Base-by-base conservation (phyloP, 2,329 filamentous ascomycete genomes). In the Colletotrichum shisoi region DNA sequence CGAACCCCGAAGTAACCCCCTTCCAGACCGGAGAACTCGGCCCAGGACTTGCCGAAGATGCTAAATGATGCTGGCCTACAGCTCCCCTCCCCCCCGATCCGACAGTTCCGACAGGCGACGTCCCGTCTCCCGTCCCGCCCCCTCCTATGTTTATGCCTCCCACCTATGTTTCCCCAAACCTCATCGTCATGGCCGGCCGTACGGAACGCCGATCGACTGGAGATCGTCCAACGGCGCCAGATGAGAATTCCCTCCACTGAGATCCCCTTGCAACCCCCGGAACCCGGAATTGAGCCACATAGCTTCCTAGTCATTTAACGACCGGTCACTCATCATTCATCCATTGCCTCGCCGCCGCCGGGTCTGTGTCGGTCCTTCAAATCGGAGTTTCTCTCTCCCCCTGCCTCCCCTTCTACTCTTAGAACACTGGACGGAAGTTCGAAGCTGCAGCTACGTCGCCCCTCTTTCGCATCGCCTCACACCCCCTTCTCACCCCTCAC, bases 161-260 rank as follows among this genome's bases (percentile, higher is more conserved):
- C 37, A 39, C 21, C 63, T 44, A 9, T 45, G 46, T 48, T 48
- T 31, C 42, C 17, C 42, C 34, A 13, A 19, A 52, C 45, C 9
- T 31, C 21, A 12, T 56, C 64, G 61, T 48, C 54, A 49, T 64
- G 64, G 49, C 61, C 54, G 64, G 64, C 60, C 54, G 54, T 63
- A 63, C 54, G 54, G 60, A 59, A 56, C 54, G 60, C 48, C 54
- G 64, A 67, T 67, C 60, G 62, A 39, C 42, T 59, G 48, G 64
- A 27, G 37, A 52, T 57, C 42, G 53, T 59, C 53, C 46, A 39
- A 51, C 45, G 54, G 44, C 40, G 45, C 27, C 39, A 37, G 17
- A 24, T 12, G 31, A 42, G 34, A 56, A 56, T 49, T 45, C 54
- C 61, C 61, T 64, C 54, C 60, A 63, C 53, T 49, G 37, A 63